Base-by-base conservation (phyloP, 2,329 filamentous ascomycete species). In the Xylaria sp. region DNA sequence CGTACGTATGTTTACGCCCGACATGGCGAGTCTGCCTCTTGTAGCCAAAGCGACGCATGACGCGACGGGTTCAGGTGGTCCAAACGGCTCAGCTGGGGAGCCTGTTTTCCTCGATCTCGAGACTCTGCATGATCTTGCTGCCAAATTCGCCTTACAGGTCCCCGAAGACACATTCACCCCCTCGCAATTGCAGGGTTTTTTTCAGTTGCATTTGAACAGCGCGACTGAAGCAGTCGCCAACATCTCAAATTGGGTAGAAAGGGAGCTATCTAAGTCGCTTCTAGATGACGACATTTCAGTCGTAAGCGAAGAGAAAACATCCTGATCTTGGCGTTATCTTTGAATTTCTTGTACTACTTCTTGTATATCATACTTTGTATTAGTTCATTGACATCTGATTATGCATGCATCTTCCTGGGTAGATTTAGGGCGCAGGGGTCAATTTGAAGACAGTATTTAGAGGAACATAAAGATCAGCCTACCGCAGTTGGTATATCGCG, bases 151-250 rank as follows among this genome's bases (percentile, higher is more conserved):
- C 15, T 60, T 33, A 12, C 70, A 74, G 4, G 70, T 77, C 1
- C 75, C 74, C 0, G 73, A 76, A 23, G 67, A 76, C 51, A 72
- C 72, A 15, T 73, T 77, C 52, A 75, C 75, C 0, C 75, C 75
- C 12, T 77, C 74, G 14, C 74, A 77, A 59, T 57, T 77, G 7
- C 75, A 77, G 53, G 75, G 74, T 0, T 77, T 75, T 57, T 77
- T 77, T 31, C 75, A 77, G 50, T 63, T 74, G 1, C 68, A 77
- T 57, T 63, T 77, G 2, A 73, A 74, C 14, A 73, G 69, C 17
- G 71, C 75, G 6, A 51, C 59, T 2, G 72, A 75, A 38, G 75
- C 75, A 1, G 67, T 67, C 9, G 66, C 67, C 3, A 70, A 63
- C 50, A 68, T 74, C 14, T 60, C 70, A 2, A 42, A 54, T 2